These are phyloP conservation scores for Ashbya aceris DNA, from an alignment of 1,139 yeast species.

Conservation along the genomic window DNA sequence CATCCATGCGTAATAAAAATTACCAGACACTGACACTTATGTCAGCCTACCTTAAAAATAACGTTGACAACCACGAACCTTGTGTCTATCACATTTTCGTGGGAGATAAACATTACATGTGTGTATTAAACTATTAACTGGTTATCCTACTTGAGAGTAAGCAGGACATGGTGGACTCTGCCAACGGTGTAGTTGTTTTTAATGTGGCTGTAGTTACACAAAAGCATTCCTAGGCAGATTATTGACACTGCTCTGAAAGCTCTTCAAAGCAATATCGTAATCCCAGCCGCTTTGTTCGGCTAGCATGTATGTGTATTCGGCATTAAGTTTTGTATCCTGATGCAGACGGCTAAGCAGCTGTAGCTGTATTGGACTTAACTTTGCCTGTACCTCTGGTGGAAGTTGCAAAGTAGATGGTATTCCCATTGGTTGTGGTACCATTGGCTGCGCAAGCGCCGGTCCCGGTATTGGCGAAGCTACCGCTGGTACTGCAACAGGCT, in stretches of 20 bases:
- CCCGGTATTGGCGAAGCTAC: constrained; percentile 10
- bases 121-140: too few species aligned
- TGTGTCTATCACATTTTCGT: too few species aligned
- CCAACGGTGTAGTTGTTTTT: too few species aligned
- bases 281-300: constrained; percentile 89
- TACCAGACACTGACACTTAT: too few species aligned
- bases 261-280: constrained; percentile 55
- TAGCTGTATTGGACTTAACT: constrained; percentile 49
- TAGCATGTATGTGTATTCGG: constrained; percentile 73
- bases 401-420: constrained; percentile 26
- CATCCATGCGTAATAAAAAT: too few species aligned
- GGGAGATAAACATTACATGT: too few species aligned
- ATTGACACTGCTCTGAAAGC: constrained; percentile 56
- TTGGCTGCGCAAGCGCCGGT: constrained; percentile 12
- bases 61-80: too few species aligned
- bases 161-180: too few species aligned
- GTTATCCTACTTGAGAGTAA: too few species aligned
- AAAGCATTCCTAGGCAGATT: constrained; percentile 56
- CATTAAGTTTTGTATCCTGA: constrained; percentile 64
- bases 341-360: constrained; percentile 57
- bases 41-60: too few species aligned
- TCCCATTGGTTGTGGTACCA: constrained; percentile 15
- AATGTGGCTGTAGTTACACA: constrained; percentile 10
- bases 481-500: constrained; percentile 7
- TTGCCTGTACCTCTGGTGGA: constrained; percentile 44